Evolutionary conservation across 495 filamentous ascomycete genomes (phyloP), one percentile per base, ranked within the genome.

Genomic region (Alectoria sarmentosa): DNA sequence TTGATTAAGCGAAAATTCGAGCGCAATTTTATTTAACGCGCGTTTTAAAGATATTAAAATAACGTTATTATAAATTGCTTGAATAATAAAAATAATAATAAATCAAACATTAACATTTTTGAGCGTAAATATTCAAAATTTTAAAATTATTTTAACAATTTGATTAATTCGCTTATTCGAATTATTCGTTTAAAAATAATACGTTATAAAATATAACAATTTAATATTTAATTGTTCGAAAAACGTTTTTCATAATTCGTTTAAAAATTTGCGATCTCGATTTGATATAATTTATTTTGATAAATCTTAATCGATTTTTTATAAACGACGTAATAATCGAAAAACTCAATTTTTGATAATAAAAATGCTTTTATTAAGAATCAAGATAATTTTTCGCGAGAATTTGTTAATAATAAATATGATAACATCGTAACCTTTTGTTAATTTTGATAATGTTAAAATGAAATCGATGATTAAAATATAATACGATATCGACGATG

Each of bases 251-350:
- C n/a, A n/a, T n/a, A n/a, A n/a, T n/a, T n/a, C n/a, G n/a, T n/a
- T n/a, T n/a, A n/a, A n/a, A n/a, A n/a, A n/a, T n/a, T n/a, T n/a
- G n/a, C n/a, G n/a, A n/a, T n/a, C n/a, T n/a, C n/a, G n/a, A 66
- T 61, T 23, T 15, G 8, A 42, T 9, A 42, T 42, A 42, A 42
- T 42, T 42, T 42, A 17, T 5, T 44, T 39, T 36, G 44, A 37
- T 28, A 66, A 19, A 5, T 42, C 41, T 36, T 32, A 64, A 60
- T 63, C 57, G 32, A 59, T 13, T 37, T 46, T 42, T 15, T 59
- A 44, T 41, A 58, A 23, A 58, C 28, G 10, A 32, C 56, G 21
- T 23, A 44, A 21, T 6, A 61, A 42, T 39, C 21, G 2, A 23
- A 14, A 46, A 17, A 11, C 13, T 32, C 30, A 46, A 41, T 42